phyloP scores from a whole-genome alignment of 1,284 basidiomycete genomes.

The Peniophora sp. region DNA sequence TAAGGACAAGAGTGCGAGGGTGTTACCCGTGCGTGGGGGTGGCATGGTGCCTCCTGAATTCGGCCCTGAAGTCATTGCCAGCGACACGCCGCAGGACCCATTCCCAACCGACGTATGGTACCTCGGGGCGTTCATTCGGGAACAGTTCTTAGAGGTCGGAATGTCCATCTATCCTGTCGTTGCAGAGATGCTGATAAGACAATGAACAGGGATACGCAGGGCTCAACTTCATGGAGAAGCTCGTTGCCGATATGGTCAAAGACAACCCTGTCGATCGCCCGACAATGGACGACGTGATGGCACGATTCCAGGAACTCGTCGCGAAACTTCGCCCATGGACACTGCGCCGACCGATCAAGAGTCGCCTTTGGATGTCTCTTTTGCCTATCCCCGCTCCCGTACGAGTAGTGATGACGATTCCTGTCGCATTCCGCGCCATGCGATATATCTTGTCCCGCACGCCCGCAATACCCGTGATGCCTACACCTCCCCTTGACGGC shows the following conservation, averaged over 20 bases:
- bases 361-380: too few relatives aligned
- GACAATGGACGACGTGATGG: conserved; percentile 17
- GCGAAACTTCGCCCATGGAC: conserved; percentile 10
- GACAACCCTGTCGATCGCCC: conserved; percentile 20
- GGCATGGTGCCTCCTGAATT: conserved; percentile 5
- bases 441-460: too few relatives aligned
- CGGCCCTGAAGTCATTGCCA: not conserved
- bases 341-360: conserved; percentile 13
- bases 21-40: not conserved
- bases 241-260: conserved; percentile 22
- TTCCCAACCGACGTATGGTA: conserved; percentile 19
- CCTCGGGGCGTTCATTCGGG: conserved; percentile 14
- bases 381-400: too few relatives aligned
- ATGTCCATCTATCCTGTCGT: too few relatives aligned
- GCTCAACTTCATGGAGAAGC: conserved; percentile 21
- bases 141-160: conserved; percentile 5
- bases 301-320: conserved; percentile 14
- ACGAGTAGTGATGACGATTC: too few relatives aligned
- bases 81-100: conserved; percentile 9
- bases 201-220: conserved; percentile 9
- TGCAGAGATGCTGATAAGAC: too few relatives aligned
- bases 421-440: too few relatives aligned
- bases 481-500: too few relatives aligned
- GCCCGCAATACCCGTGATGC: too few relatives aligned
- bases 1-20: conserved; percentile 5